phyloP scores from a whole-genome alignment of 345 rosid species.

The Eutrema heterophyllum region DNA sequence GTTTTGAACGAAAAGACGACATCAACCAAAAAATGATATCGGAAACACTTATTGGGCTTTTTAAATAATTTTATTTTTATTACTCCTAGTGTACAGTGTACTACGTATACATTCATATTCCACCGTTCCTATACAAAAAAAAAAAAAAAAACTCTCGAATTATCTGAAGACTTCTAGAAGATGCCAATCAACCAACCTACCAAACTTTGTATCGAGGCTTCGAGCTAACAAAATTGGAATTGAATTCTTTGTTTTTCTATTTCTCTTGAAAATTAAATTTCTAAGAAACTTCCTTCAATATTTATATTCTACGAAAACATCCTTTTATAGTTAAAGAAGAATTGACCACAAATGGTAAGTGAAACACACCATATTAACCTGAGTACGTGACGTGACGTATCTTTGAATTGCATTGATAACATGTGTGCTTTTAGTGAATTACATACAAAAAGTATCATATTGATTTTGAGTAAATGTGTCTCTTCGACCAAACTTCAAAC shows the following conservation, averaged over 20 bases:
- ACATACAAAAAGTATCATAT: not conserved
- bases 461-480: not conserved
- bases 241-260: constrained; percentile 10
- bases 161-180: not conserved
- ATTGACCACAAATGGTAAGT: constrained; percentile 2
- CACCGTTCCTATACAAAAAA: not conserved
- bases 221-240: constrained; percentile 12
- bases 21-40: too few relatives aligned
- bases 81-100: not conserved
- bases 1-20: too few relatives aligned
- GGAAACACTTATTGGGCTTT: too few relatives aligned
- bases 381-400: not conserved
- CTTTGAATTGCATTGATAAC: not conserved
- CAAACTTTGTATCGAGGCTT: not conserved
- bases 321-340: constrained; percentile 4
- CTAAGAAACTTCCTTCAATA: constrained; percentile 18
- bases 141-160: not conserved
- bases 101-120: not conserved
- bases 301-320: constrained; percentile 2
- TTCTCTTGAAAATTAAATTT: not conserved
- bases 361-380: not conserved
- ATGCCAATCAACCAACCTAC: constrained; percentile 10
- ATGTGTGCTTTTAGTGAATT: constrained; percentile 5
- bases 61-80: not conserved
- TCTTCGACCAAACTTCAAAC: not conserved